phyloP scores from a whole-genome alignment of 2,329 filamentous ascomycete species.

The Colletotrichum sublineola region DNA sequence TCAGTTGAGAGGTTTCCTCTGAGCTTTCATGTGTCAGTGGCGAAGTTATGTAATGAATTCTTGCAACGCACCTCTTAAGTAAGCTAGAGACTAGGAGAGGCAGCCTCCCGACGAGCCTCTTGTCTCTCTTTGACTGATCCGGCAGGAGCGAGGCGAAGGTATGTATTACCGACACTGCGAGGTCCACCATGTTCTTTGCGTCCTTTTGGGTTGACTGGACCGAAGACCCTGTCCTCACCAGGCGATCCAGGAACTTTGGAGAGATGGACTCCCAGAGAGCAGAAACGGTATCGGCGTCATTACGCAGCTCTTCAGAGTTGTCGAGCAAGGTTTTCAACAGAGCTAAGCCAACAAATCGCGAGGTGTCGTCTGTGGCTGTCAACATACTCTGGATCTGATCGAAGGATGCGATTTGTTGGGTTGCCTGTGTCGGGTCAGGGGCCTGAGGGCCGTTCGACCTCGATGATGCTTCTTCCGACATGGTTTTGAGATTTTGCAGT shows the following conservation, averaged over 20 bases:
- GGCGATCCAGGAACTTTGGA: slow-evolving; percentile 73
- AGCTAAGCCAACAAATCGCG: slow-evolving; percentile 76
- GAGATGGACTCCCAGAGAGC: slow-evolving; percentile 72
- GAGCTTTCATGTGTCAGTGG: slow-evolving; percentile 56
- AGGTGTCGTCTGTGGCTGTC: slow-evolving; percentile 73
- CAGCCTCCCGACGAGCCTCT: slow-evolving; percentile 66
- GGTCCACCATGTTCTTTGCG: slow-evolving; percentile 71
- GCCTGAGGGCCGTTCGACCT: slow-evolving; percentile 9
- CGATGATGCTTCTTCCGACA: slow-evolving; percentile 14
- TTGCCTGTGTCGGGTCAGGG: slow-evolving; percentile 21
- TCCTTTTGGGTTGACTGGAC: slow-evolving; percentile 56
- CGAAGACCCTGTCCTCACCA: slow-evolving; percentile 67
- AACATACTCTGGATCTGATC: slow-evolving; percentile 69
- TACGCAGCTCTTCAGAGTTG: slow-evolving; percentile 65
- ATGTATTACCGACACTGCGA: slow-evolving; percentile 73
- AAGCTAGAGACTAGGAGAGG: slow-evolving; percentile 66
- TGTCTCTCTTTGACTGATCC: slow-evolving; percentile 57
- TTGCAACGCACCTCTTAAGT: slow-evolving; percentile 61
- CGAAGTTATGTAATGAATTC: background rate
- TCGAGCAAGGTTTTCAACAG: slow-evolving; percentile 76
- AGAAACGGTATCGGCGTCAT: slow-evolving; percentile 60
- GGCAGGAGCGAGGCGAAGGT: slow-evolving; percentile 72
- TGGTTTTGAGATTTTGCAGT: background rate
- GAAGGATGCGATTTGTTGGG: slow-evolving; percentile 49
- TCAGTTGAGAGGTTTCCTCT: slow-evolving; percentile 63